Percentiles rank a stretch among this genome's conserved stretches.
phyloP scores from a whole-genome alignment of 2,329 filamentous ascomycete species.

The Bisporella sp. region DNA sequence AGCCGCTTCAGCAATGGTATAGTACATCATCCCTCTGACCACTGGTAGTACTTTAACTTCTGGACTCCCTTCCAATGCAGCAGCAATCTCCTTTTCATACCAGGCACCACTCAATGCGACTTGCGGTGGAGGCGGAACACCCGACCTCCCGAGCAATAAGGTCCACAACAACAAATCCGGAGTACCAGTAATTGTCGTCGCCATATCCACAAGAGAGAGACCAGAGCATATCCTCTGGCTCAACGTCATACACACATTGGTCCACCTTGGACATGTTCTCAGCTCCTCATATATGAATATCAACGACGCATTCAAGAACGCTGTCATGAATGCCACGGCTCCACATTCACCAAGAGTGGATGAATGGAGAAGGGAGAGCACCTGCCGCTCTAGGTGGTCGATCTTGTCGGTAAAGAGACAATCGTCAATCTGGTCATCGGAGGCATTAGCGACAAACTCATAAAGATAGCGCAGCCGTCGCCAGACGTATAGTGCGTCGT shows the following conservation, averaged over 20 bases:
- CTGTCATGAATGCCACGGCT: constrained; percentile 4
- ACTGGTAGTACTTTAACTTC: constrained; percentile 1
- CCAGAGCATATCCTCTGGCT: constrained; percentile 4
- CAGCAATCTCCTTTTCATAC: constrained; percentile 2
- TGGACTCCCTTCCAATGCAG: not conserved
- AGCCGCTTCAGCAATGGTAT: constrained; percentile 1
- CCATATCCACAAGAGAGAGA: constrained; percentile 2
- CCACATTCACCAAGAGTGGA: not conserved
- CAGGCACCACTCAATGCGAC: not conserved
- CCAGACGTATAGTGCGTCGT: constrained; percentile 5
- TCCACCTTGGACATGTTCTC: constrained; percentile 7
- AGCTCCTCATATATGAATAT: constrained; percentile 6
- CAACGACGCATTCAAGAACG: constrained; percentile 6
- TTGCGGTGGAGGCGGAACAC: not conserved
- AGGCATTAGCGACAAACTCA: not conserved
- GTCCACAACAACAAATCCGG: constrained; percentile 7
- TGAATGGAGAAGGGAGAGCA: constrained; percentile 1
- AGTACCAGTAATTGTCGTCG: not conserved
- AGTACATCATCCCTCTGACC: constrained; percentile 6
- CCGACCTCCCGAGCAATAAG: constrained; percentile 5
- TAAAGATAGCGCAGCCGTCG: constrained; percentile 7
- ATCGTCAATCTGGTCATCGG: constrained; percentile 1
- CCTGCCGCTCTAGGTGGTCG: constrained; percentile 2
- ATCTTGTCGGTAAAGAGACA: constrained; percentile 7
- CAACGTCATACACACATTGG: constrained; percentile 4